phyloP scores from a whole-genome alignment of 768 basidiomycete genomes.

The Paxillus rubicundulus region DNA sequence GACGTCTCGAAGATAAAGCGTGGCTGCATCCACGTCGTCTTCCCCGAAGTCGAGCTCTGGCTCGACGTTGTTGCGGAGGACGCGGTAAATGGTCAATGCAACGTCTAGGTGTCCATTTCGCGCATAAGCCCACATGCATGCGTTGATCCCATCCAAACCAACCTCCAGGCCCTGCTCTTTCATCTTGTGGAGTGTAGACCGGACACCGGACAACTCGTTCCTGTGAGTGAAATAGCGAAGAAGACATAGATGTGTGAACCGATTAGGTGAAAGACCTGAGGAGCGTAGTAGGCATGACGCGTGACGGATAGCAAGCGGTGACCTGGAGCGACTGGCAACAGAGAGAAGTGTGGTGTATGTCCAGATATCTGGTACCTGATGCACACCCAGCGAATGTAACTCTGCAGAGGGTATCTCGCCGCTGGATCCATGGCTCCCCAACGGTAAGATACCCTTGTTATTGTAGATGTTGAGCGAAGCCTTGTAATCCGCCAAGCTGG shows the following conservation, averaged over 20 bases:
- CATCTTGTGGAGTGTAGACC: conserved; percentile 54
- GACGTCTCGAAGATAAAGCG: conserved; percentile 37
- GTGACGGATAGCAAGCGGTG: conserved; percentile 44
- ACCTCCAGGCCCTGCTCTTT: conserved; percentile 48
- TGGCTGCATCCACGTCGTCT: conserved; percentile 37
- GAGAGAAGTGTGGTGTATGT: conserved; percentile 69
- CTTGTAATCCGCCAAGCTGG: conserved; percentile 54
- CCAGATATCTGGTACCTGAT: conserved; percentile 54
- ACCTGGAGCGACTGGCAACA: conserved; percentile 55
- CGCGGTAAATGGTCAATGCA: conserved; percentile 59
- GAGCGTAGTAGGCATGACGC: conserved; percentile 51
- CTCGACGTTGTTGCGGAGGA: conserved; percentile 53
- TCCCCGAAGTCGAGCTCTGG: conserved; percentile 35
- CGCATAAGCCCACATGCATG: conserved; percentile 68
- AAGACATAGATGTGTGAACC: conserved; percentile 59
- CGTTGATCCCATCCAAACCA: conserved; percentile 66
- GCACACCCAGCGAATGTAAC: not conserved
- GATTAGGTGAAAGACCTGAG: conserved; percentile 56
- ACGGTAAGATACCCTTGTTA: conserved; percentile 50
- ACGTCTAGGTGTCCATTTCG: conserved; percentile 50
- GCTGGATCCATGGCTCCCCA: conserved; percentile 1
- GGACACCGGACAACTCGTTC: conserved; percentile 50
- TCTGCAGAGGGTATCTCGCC: conserved; percentile 11
- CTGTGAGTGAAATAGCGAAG: conserved; percentile 53
- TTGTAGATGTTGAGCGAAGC: conserved; percentile 57